These are phyloP conservation scores for Tolypocladium album DNA, from an alignment of 2,329 filamentous ascomycete species.

Conservation along the genomic window DNA sequence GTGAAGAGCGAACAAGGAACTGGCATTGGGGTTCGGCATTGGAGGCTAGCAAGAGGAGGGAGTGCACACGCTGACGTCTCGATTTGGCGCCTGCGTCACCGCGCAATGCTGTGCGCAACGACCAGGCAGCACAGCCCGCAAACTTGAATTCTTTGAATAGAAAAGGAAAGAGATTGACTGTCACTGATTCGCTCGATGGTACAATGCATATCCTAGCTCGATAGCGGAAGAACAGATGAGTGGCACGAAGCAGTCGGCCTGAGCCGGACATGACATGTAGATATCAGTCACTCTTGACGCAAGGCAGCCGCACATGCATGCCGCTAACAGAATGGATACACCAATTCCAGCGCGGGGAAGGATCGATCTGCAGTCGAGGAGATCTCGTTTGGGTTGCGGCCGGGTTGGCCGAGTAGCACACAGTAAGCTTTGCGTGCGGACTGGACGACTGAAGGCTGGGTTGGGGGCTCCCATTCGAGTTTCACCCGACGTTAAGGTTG, in stretches of 20 bases:
- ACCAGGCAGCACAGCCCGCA: no score
- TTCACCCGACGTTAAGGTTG: background rate
- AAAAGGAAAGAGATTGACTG: no score
- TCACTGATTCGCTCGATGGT: background rate
- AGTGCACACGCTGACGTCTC: background rate
- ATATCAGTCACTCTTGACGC: background rate
- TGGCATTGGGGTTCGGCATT: background rate
- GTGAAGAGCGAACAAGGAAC: background rate
- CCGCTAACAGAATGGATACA: background rate
- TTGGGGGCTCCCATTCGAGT: background rate
- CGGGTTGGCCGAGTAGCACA: background rate
- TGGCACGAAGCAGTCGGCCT: background rate
- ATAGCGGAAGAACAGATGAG: background rate
- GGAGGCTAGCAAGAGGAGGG: background rate
- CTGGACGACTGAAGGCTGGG: background rate
- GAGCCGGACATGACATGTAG: background rate
- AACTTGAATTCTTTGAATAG: no score
- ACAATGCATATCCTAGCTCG: background rate
- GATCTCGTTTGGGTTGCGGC: background rate
- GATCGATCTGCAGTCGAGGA: background rate
- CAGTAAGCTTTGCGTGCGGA: background rate
- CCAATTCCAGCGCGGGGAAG: background rate
- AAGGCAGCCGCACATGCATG: background rate
- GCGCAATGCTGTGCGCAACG: background rate
- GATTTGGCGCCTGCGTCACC: background rate